Evolutionary conservation across 257 asterid species (phyloP).

Genomic region (Solanum chiquidenum): DNA sequence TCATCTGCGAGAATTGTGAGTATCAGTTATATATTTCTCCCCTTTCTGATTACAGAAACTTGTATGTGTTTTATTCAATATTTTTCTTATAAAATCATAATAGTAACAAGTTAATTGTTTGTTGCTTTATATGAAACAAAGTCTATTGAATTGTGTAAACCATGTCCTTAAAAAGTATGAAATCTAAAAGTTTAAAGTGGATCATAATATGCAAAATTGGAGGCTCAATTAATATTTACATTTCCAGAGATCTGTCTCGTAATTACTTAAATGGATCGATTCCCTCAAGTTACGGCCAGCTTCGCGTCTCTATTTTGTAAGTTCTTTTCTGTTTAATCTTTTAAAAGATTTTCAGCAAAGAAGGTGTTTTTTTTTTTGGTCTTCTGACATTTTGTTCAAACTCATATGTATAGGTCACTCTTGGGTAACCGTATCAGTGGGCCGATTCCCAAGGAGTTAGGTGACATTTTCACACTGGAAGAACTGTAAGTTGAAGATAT

Average conservation of each 20-base stretch:
- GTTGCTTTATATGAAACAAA: background rate
- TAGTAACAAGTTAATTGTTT: background rate
- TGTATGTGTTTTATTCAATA: background rate
- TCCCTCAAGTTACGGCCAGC: constrained; percentile 41
- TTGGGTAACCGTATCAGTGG: constrained; percentile 79
- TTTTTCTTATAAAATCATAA: background rate
- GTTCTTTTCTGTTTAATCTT: constrained; percentile 3
- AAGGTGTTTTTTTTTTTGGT: background rate
- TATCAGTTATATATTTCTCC: background rate
- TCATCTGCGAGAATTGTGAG: constrained; percentile 53
- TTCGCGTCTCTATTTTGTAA: constrained; percentile 46
- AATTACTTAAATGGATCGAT: constrained; percentile 70
- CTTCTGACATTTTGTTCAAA: background rate
- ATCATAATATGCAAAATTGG: background rate
- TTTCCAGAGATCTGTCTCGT: constrained; percentile 57
- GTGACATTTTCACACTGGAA: constrained; percentile 51
- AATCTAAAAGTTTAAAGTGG: background rate
- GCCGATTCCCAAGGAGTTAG: constrained; percentile 57
- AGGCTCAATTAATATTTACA: background rate
- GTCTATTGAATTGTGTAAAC: background rate
- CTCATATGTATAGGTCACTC: constrained; percentile 39
- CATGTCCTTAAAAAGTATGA: background rate
- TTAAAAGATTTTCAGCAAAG: background rate
- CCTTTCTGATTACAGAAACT: background rate
- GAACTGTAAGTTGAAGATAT: constrained; percentile 46